Conservation (phyloP, 2,329 filamentous ascomycete species). For the Nigrograna mackinnonii region DNA sequence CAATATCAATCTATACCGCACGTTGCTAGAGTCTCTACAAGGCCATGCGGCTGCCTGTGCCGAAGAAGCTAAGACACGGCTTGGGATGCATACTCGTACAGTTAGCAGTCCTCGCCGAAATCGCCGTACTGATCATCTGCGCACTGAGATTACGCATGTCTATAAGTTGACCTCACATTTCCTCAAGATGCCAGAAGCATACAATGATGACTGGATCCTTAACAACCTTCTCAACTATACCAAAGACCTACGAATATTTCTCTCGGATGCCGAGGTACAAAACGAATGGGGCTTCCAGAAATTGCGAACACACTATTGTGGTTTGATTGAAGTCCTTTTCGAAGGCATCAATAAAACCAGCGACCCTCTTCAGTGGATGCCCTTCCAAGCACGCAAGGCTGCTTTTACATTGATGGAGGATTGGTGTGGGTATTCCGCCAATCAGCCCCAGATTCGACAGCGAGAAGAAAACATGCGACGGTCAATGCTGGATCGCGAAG, state of each 20-base stretch:
- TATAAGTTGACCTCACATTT: slow-evolving; percentile 94
- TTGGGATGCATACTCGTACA: slow-evolving; percentile 76
- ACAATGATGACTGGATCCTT: slow-evolving; percentile 87
- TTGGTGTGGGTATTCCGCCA: slow-evolving; percentile 97
- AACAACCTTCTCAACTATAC: slow-evolving; percentile 87
- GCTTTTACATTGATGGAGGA: slow-evolving; percentile 98
- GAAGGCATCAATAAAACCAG: slow-evolving; percentile 85
- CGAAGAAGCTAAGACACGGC: slow-evolving; percentile 81
- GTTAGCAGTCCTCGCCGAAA: slow-evolving; percentile 82
- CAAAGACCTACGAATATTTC: slow-evolving; percentile 88
- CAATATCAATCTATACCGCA: slow-evolving; percentile 90
- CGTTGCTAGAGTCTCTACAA: slow-evolving; percentile 85
- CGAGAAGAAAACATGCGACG: slow-evolving; percentile 87
- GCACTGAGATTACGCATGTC: slow-evolving; percentile 94
- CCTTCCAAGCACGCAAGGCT: slow-evolving; percentile 93
- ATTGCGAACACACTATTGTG: slow-evolving; percentile 89
- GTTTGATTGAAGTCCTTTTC: slow-evolving; percentile 89
- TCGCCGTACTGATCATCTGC: slow-evolving; percentile 79
- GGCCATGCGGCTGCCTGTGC: slow-evolving; percentile 84
- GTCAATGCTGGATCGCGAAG: slow-evolving; percentile 78
- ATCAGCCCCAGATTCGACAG: slow-evolving; percentile 78
- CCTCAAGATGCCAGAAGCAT: slow-evolving; percentile 75
- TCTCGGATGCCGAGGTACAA: slow-evolving; percentile 94
- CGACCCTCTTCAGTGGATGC: slow-evolving; percentile 92
- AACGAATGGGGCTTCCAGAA: slow-evolving; percentile 94